Percentiles rank a stretch among this genome's conserved stretches.
Evolutionary conservation across 495 filamentous ascomycete species (phyloP).

Genomic region (Aspergillus cavernicola): DNA sequence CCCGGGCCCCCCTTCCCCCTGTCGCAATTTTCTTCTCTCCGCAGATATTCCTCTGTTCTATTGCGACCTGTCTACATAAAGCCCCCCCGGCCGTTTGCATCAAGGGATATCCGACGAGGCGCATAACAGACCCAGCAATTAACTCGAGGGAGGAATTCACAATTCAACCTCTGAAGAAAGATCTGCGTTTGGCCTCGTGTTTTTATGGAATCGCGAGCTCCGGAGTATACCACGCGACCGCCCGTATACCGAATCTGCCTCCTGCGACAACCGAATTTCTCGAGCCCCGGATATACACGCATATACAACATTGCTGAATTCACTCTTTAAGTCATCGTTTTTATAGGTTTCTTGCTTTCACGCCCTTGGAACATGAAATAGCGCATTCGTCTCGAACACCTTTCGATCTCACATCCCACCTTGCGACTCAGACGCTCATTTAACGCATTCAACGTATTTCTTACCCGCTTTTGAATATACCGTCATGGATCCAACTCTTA

Average conservation of each 20-base stretch:
- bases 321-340: neutral
- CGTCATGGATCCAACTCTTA: constrained; percentile 39
- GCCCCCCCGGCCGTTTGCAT: neutral
- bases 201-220: constrained; percentile 1
- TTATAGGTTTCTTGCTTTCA: neutral
- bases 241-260: neutral
- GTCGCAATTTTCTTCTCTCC: no score
- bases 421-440: neutral
- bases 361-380: constrained; percentile 29
- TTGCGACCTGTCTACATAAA: neutral
- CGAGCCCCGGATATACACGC: neutral
- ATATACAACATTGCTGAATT: neutral
- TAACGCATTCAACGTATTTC: neutral
- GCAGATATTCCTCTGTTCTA: neutral
- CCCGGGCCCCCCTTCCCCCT: neutral
- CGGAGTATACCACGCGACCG: neutral
- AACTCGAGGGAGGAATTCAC: neutral
- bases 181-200: neutral
- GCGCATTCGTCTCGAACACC: constrained; percentile 6
- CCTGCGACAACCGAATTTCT: neutral
- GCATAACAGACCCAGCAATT: neutral
- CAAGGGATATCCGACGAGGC: neutral
- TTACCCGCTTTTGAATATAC: neutral
- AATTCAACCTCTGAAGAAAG: neutral
- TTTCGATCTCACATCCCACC: neutral